These are phyloP conservation scores for Saccharomycopsis sp. DNA, from an alignment of 805 yeast species.

Conservation along the genomic window DNA sequence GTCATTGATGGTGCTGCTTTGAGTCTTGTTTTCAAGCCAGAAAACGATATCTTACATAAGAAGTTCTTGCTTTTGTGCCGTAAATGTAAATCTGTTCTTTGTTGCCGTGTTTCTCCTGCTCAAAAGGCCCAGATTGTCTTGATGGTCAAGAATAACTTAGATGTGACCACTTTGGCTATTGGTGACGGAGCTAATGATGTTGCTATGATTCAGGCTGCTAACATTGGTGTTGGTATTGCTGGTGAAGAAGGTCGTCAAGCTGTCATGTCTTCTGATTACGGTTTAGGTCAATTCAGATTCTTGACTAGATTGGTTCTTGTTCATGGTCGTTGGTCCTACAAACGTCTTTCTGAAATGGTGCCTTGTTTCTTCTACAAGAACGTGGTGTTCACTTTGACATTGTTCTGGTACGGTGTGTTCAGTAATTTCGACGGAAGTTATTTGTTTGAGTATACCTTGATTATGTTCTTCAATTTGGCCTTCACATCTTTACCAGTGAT, in stretches of 20 bases:
- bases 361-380: constrained; percentile 77
- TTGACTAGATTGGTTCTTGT: constrained; percentile 58
- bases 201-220: constrained; percentile 83
- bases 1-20: constrained; percentile 69
- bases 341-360: constrained; percentile 67
- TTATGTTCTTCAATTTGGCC: constrained; percentile 74
- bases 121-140: constrained; percentile 73
- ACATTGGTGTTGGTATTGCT: constrained; percentile 80
- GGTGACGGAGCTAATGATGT: constrained; percentile 89
- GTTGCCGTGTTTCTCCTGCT: constrained; percentile 80
- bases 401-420: constrained; percentile 73
- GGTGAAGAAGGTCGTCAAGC: constrained; percentile 88
- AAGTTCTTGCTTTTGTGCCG: constrained; percentile 68
- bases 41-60: constrained; percentile 33
- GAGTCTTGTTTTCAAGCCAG: constrained; percentile 34
- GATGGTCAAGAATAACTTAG: constrained; percentile 54
- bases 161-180: constrained; percentile 72
- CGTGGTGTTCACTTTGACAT: constrained; percentile 62
- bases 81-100: constrained; percentile 69
- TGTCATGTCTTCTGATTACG: constrained; percentile 80
- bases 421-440: constrained; percentile 70
- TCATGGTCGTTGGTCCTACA: constrained; percentile 83
- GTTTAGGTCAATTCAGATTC: constrained; percentile 72
- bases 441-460: constrained; percentile 68
- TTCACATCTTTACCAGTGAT: constrained; percentile 78